Conservation (phyloP, 768 basidiomycete species). For the Sistotremastrum niveocremeum region DNA sequence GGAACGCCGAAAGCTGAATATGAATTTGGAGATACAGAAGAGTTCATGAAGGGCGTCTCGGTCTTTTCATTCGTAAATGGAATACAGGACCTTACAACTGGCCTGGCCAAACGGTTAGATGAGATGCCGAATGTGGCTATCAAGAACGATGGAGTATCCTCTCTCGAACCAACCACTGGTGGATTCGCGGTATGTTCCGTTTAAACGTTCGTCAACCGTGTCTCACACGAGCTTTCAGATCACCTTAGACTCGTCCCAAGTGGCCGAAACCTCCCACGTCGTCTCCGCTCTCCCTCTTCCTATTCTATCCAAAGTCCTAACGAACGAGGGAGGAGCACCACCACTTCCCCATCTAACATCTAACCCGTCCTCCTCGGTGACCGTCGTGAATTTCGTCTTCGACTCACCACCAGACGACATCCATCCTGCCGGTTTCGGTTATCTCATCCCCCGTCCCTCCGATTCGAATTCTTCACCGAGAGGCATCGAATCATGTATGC, state of each 20-base stretch:
- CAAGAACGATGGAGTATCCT: constrained; percentile 25
- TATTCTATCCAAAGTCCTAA: constrained; percentile 31
- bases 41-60: constrained; percentile 43
- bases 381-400: constrained; percentile 85
- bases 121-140: constrained; percentile 45
- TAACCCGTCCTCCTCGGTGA: constrained; percentile 71
- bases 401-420: constrained; percentile 32
- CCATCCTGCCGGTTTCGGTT: constrained; percentile 85
- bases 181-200: constrained; percentile 31
- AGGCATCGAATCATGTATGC: constrained; percentile 32
- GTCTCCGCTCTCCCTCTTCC: constrained; percentile 68
- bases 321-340: constrained; percentile 10
- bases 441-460: constrained; percentile 73
- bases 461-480: constrained; percentile 31
- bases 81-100: constrained; percentile 47
- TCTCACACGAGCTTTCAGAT: constrained; percentile 15
- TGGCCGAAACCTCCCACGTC: constrained; percentile 42
- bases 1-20: constrained; percentile 18
- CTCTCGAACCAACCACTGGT: constrained; percentile 19
- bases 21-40: constrained; percentile 33
- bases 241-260: constrained; percentile 18
- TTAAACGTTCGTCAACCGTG: neutral
- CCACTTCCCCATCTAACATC: constrained; percentile 48
- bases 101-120: constrained; percentile 36
- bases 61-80: constrained; percentile 78